Evolutionary conservation across 73 alveolate genomes (phyloP), one percentile per base, ranked within the genome.

Genomic region (Paramecium caudatum): DNA sequence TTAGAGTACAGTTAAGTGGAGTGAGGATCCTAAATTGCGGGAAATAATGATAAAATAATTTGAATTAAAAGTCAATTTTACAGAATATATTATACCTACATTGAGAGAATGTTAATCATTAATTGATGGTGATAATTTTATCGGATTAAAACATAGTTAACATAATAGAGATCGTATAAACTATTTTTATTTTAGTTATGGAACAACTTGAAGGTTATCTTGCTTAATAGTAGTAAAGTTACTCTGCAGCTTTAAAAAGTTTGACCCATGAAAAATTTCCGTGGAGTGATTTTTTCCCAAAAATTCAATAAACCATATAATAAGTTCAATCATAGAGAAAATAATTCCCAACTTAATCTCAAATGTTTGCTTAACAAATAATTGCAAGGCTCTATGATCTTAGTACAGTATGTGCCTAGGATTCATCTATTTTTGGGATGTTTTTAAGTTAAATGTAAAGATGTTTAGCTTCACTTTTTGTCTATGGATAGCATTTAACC

Each of bases 51-150:
- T 74, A 10, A 74, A 74, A 13, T 45, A 74, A 16, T 74, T 41
- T 74, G 88, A 74, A 27, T 45, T 74, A 41, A 74, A 74, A 19
- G 46, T 74, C 21, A 74, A 74, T 74, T 74, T 74, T 34, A 34
- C 88, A 19, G 88, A 74, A 21, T 74, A 27, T 37, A 74, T 74
- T 8, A 37, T 74, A 9, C 69, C 88, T 45, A 41, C 88, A 21
- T 74, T 74, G 32, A 16, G 88, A n/a, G 88, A 74, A 74, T 27
- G 55, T 10, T 43, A 74, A 74, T 74, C 88, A 9, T 74, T 74
- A 39, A 74, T 74, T 36, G 88, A 74, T 74, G 88, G 88, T 15
- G 88, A 74, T 43, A 74, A 74, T 43, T 74, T 74, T 74, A 37
- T 74, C 17, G 88, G 88, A 6, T 45, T 74, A 12, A 37, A 45